Evolutionary conservation across 495 filamentous ascomycete species (phyloP).

Genomic region (Aspergillus affinis): DNA sequence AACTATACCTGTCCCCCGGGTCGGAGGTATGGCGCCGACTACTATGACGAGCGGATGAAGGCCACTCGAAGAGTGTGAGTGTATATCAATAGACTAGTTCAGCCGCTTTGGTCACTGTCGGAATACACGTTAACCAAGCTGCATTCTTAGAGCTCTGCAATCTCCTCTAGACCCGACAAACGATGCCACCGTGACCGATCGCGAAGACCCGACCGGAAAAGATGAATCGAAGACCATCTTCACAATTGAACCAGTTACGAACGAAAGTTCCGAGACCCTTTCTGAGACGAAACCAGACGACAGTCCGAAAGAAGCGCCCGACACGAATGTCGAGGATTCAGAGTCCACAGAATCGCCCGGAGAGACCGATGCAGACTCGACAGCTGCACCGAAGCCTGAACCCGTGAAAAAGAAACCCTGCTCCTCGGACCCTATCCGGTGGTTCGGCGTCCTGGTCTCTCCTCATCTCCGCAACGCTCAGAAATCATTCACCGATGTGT

Average conservation of each 20-base stretch:
- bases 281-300: conserved; percentile 15
- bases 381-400: conserved; percentile 15
- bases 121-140: conserved; percentile 9
- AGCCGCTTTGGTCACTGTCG: not conserved
- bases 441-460: conserved; percentile 70
- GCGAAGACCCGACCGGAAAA: not conserved
- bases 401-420: conserved; percentile 25
- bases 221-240: not conserved
- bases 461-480: conserved; percentile 61
- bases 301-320: not conserved
- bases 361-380: conserved; percentile 1
- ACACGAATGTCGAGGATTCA: not conserved
- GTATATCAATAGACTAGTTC: conserved; percentile 1
- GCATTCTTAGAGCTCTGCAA: conserved; percentile 26
- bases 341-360: conserved; percentile 4
- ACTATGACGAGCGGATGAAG: conserved; percentile 73
- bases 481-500: conserved; percentile 41
- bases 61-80: conserved; percentile 49
- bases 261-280: conserved; percentile 10
- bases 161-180: not conserved
- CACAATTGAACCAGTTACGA: conserved; percentile 10
- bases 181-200: not conserved
- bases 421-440: conserved; percentile 59
- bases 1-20: conserved; percentile 68
- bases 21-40: conserved; percentile 62